Percentiles rank a stretch among this genome's conserved stretches.
Evolutionary conservation across 768 basidiomycete species (phyloP).

Genomic region (Polyporus arcularius): DNA sequence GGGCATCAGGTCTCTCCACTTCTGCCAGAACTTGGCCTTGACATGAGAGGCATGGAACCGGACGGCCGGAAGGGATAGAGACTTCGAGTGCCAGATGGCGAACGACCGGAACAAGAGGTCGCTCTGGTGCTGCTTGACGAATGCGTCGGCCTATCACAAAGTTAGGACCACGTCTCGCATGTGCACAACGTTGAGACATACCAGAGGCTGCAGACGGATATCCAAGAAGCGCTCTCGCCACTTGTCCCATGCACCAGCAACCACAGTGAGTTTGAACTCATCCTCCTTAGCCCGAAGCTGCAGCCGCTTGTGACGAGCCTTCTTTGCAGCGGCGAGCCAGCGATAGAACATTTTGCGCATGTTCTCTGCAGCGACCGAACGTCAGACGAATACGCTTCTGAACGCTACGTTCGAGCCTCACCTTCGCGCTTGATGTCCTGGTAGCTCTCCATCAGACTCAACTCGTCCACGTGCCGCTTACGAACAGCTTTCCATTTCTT

Average conservation of each 20-base stretch:
- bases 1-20: constrained; percentile 73
- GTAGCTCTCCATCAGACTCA: constrained; percentile 84
- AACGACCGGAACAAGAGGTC: constrained; percentile 70
- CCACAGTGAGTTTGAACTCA: constrained; percentile 53
- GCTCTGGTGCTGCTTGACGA: constrained; percentile 58
- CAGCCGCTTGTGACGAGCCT: constrained; percentile 60
- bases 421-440: constrained; percentile 81
- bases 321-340: constrained; percentile 65
- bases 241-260: constrained; percentile 69
- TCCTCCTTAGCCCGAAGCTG: constrained; percentile 62
- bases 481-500: constrained; percentile 68
- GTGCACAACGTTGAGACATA: constrained; percentile 33
- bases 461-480: constrained; percentile 65
- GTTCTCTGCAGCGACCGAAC: constrained; percentile 47
- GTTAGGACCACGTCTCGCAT: not conserved
- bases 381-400: not conserved
- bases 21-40: constrained; percentile 62
- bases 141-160: constrained; percentile 52
- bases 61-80: constrained; percentile 76
- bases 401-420: constrained; percentile 25
- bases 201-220: constrained; percentile 64
- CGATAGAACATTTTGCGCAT: constrained; percentile 67
- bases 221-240: constrained; percentile 77
- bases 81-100: constrained; percentile 72
- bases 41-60: constrained; percentile 65